Base-by-base conservation (phyloP, 495 filamentous ascomycete genomes). In the Pseudotulostoma volvatum region DNA sequence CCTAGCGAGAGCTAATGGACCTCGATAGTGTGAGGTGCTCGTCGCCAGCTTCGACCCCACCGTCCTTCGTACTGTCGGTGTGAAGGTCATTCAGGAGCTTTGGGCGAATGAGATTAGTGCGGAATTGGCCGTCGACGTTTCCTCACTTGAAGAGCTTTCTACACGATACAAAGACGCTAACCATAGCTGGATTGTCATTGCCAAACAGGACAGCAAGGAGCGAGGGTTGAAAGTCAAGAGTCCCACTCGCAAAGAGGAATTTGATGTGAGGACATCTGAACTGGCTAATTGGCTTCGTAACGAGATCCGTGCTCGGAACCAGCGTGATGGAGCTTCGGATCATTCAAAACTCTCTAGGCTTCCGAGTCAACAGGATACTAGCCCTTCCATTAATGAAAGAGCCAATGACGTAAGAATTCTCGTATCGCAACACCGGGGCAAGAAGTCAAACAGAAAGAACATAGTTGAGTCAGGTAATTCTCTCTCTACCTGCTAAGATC, bases 101-200 rank as follows among this genome's bases (percentile, higher is more conserved):
- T 95, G 90, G 83, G 59, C 71, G 14, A 76, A 81, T 48, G 76
- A 79, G 42, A 82, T 94, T 50, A 87, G 74, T 39, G 84, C 92
- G n/a, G 90, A 96, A 61, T 69, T 97, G 7, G 83, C 86, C 14
- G 66, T 76, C 2, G 81, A 87, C 44, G 66, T 76, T n/a, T 74
- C 75, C 3, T 67, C 61, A 1, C 65, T 76, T 0, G 85, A 95
- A 60, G 78, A 84, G 41, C 68, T 93, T 1, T 60, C 81, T 18
- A 49, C 59, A 15, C 65, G 67, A 34, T 78, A 82, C 40, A 70
- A 63, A 50, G 76, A 85, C 47, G 78, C 87, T 38, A 76, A 77
- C 13, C 80, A 93, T 53, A 79, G 72, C 39, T 96, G 86, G 79
- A 75, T 93, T 40, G 68, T 94, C 14, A 76, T 84, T 42, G 74